phyloP scores from a whole-genome alignment of 176 grass and related monocot species.

The Panicum miliaceum region DNA sequence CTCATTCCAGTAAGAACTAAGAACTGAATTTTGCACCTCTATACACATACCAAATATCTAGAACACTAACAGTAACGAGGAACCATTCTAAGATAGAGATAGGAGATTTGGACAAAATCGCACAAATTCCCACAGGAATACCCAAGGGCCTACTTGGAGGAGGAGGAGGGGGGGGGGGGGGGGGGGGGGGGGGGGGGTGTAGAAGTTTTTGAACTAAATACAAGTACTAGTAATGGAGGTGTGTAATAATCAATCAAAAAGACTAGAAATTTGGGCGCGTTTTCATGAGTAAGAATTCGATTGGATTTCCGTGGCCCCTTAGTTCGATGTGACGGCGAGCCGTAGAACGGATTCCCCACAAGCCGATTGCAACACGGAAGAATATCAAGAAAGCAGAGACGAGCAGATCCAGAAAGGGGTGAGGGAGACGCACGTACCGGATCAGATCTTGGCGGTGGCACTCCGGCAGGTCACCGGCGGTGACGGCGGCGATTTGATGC shows the following conservation, averaged over 20 bases:
- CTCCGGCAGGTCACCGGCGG: not conserved
- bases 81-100: not conserved
- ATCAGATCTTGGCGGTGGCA: not conserved
- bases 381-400: not conserved
- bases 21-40: not conserved
- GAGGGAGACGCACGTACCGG: not conserved
- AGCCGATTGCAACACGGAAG: not conserved
- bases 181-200: not conserved
- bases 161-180: too few relatives aligned
- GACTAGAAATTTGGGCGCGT: not conserved
- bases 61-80: too few relatives aligned
- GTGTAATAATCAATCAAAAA: not conserved
- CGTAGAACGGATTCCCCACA: not conserved
- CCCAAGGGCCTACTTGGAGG: not conserved
- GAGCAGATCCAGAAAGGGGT: not conserved
- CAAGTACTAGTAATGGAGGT: not conserved
- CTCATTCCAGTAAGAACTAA: not conserved
- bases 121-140: not conserved
- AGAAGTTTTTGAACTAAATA: not conserved
- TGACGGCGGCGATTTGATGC: not conserved
- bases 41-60: not conserved
- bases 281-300: too few relatives aligned
- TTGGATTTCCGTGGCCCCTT: too few relatives aligned
- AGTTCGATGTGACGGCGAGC: not conserved
- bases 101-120: not conserved